A percentile compares a stretch with the other conserved stretches of the same genome.
Conservation (phyloP, 306 rosid genomes). For the Fragaria iinumae region DNA sequence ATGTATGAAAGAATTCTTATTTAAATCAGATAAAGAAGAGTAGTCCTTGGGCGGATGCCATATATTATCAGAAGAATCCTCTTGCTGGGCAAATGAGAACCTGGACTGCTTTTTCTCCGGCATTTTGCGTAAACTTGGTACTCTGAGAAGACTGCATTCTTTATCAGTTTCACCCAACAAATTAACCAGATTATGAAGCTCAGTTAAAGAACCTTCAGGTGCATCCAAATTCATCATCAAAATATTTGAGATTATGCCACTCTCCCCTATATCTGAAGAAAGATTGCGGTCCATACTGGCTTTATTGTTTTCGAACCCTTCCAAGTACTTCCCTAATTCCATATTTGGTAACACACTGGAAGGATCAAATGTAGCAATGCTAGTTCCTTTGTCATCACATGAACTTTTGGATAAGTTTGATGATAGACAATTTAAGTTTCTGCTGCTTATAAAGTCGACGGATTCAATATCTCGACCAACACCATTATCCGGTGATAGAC, state of each 20-base stretch:
- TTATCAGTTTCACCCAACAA: slow-evolving; percentile 56
- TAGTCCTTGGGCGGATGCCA: background rate
- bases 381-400: slow-evolving; percentile 6
- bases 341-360: slow-evolving; percentile 43
- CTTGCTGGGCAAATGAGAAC: slow-evolving; percentile 88
- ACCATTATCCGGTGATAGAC: slow-evolving; percentile 6
- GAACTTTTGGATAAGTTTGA: background rate
- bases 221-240: slow-evolving; percentile 69
- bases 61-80: slow-evolving; percentile 40
- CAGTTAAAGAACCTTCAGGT: slow-evolving; percentile 58
- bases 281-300: slow-evolving; percentile 36
- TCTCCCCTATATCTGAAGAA: slow-evolving; percentile 67
- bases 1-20: background rate
- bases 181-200: slow-evolving; percentile 62
- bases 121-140: slow-evolving; percentile 59
- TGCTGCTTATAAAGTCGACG: background rate
- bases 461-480: background rate
- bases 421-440: background rate
- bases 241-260: slow-evolving; percentile 85
- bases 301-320: slow-evolving; percentile 31
- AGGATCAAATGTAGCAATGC: slow-evolving; percentile 15
- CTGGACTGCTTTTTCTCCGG: slow-evolving; percentile 74
- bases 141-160: slow-evolving; percentile 37
- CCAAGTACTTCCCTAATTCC: slow-evolving; percentile 37
- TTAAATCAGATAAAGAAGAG: slow-evolving; percentile 1